Base-by-base conservation (phyloP, 768 basidiomycete species). In the Kwoniella newhampshirensis region DNA sequence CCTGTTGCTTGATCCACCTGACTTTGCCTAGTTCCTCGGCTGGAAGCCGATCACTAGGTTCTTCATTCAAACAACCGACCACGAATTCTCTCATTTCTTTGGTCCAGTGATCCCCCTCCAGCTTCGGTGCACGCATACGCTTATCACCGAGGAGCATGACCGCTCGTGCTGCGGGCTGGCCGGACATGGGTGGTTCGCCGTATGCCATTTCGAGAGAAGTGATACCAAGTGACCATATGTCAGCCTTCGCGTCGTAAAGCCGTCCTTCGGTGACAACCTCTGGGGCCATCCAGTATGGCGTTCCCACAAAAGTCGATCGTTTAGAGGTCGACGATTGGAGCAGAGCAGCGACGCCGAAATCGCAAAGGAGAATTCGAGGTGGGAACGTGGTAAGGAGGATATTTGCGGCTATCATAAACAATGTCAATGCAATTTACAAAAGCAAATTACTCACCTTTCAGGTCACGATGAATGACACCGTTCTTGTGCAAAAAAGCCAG, bases 281-380 rank as follows among this genome's bases (percentile, higher is more conserved):
- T 0, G 96, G 96, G 0, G 96, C 96, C 96, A 99, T 99, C 94
- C 94, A 98, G 74, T 96, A 91, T 0, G 93, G 94, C 1, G 96
- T 98, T 1, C 96, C 96, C 60, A 93, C 91, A 70, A 98, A 84
- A 0, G 96, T 99, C 50, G 93, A 91, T 21, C 96, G 85, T 76
- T 98, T 98, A 75, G 90, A 91, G 11, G 86, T 85, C 2, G 85
- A 81, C 17, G 76, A 77, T n/a, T 66, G 70, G 51, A 97, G 83
- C 35, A 96, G 83, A 2, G 93, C 96, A 3, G 94, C 96, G 44
- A 99, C 96, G 26, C 96, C 96, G 75, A 99, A 99, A 78, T 99
- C 96, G 74, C 91, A 94, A 25, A 99, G 87, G 80, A 96, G 86
- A 68, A 98, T 89, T 69, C 91, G 90, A 13, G 92, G 89, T 0